Conservation (phyloP, 306 rosid genomes). For the Vigna angularis region DNA sequence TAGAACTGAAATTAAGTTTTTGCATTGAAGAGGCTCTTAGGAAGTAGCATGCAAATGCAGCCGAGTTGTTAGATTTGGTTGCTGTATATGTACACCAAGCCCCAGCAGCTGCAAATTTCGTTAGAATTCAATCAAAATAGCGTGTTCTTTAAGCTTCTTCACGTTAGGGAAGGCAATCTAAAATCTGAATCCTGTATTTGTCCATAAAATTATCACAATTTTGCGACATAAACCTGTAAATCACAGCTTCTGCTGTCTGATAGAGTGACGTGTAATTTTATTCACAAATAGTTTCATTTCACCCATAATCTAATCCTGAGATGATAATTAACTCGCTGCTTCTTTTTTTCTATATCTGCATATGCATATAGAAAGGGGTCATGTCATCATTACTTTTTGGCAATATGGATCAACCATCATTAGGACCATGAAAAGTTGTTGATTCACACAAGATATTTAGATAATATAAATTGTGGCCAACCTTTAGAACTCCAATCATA, state of each 20-base stretch:
- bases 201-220: conserved; percentile 1
- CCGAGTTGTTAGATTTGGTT: conserved; percentile 25
- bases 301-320: conserved; percentile 19
- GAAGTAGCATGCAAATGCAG: conserved; percentile 5
- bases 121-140: conserved; percentile 10
- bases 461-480: conserved; percentile 43
- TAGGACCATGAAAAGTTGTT: background rate
- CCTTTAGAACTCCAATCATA: conserved; percentile 82
- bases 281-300: background rate
- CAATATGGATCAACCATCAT: conserved; percentile 8
- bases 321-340: background rate
- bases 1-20: background rate
- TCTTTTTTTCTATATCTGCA: conserved; percentile 1
- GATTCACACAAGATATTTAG: background rate
- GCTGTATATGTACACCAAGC: background rate
- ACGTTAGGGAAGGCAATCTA: conserved; percentile 11
- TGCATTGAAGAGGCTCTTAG: background rate
- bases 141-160: conserved; percentile 31
- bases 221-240: conserved; percentile 22
- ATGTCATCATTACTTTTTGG: background rate
- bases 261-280: background rate
- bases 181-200: background rate
- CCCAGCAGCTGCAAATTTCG: background rate
- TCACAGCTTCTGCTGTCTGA: conserved; percentile 1
- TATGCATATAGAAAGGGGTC: background rate